Base-by-base conservation (phyloP, 805 yeast species). In the Saccharomycopsis fermentans region DNA sequence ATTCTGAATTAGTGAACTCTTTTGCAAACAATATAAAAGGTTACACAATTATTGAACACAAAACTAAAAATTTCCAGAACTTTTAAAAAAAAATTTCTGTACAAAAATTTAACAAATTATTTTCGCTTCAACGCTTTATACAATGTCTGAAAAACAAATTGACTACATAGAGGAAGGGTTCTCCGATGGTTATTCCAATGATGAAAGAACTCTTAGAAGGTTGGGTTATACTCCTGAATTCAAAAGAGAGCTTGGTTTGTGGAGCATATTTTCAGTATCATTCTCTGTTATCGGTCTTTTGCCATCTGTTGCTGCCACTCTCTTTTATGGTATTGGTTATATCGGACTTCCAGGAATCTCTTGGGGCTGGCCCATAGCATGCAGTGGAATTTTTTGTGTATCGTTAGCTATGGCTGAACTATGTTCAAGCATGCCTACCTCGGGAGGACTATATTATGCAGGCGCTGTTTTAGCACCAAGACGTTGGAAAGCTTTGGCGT, bases 391-490 rank as follows among this genome's bases (percentile, higher is more conserved):
- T 16, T 60, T 74, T 11, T 81, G 83, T 64, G 82, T 85, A 58
- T 66, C 83, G 57, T 66, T 74, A 9, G 77, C 82, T n/a, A 79
- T 86, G 82, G 75, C 87, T 5, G 86, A 84, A 65, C 69, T 84
- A 62, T 87, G 86, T 0, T 78, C 84, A 39, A 79, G 90, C 1
- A 78, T 83, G 63, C 91, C 92, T 29, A 85, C 91, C 1, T 80
- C 86, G 21, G 91, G 91, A 57, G 91, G 91, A 8, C 71, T 86
- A 43, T 86, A 83, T 67, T 82, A 79, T 69, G 82, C 86, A 83
- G 81, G 87, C 1, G 81, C 76, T 68, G 77, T 82, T 66, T 84
- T 82, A 66, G 82, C 90, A 27, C 90, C 89, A 1, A 77, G 74
- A 54, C 63, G 65, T 3, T 64, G 74, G 35, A 76, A 80, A 65